Base-by-base conservation (phyloP, 2,329 filamentous ascomycete genomes). In the Lachnellula occidentalis region DNA sequence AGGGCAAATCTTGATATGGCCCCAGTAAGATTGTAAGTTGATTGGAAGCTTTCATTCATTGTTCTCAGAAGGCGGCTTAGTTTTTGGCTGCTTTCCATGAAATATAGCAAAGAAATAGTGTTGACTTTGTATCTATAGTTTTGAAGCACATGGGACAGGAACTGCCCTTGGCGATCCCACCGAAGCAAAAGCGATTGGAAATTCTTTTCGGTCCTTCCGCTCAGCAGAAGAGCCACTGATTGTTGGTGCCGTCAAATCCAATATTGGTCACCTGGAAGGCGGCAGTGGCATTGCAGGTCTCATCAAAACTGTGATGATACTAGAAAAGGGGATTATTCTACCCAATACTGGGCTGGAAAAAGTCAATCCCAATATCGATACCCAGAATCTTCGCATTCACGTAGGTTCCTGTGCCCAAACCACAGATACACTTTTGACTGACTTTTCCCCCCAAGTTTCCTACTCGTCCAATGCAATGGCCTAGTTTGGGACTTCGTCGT, bases 251-350 rank as follows among this genome's bases (percentile, higher is more conserved):
- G 12, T 56, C 2, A 56, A 56, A 17, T 34, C 54, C 27, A 56
- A 56, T 34, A 58, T 65, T 15, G 64, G 64, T 5, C 64, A 67
- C 48, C 24, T 61, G 2, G 64, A 65, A 58, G 57, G 53, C 9
- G 54, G 50, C 1, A 53, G 53, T 53, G 60, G 58, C 9, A 15
- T 62, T n/a, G 56, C 60, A 5, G 56, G 53, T 8, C 34, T 61
- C 3, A 57, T 61, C 15, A 66, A 63, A 45, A 27, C 48, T 2
- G 36, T 54, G 19, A 17, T 61, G 3, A 39, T 52, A 9, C 17
- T 61, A 12, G 54, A 59, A 27, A 67, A 68, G 34, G 69, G 69
- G 0, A 65, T 72, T 7, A 70, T 75, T 17, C 36, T 27, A 12
- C 39, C 49, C 2, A 51, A 51, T 17, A 36, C 37, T 5, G 34